Percentiles rank a stretch among this genome's conserved stretches.
phyloP scores from a whole-genome alignment of 2,329 filamentous ascomycete genomes.

The Trichoderma koningii region DNA sequence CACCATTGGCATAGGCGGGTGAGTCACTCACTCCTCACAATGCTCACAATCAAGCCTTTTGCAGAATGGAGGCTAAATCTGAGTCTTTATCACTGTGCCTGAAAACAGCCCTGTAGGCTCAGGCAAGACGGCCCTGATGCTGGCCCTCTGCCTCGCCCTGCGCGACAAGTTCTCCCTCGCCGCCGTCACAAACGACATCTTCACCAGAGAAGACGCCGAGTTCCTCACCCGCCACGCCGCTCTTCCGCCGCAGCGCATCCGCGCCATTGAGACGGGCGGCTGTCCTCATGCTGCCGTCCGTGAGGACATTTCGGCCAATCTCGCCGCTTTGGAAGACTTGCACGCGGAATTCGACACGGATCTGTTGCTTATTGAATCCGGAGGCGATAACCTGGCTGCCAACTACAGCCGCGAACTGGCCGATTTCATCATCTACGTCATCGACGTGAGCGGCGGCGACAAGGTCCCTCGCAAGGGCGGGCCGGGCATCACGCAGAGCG shows the following conservation, averaged over 20 bases:
- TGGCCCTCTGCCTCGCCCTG: constrained; percentile 83
- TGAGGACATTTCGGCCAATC: constrained; percentile 93
- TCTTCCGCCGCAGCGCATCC: constrained; percentile 79
- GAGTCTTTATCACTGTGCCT: neutral
- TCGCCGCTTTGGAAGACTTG: constrained; percentile 86
- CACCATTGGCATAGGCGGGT: constrained; percentile 98
- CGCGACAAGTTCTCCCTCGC: constrained; percentile 82
- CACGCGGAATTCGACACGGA: constrained; percentile 79
- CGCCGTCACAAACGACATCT: constrained; percentile 98
- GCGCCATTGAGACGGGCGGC: constrained; percentile 95
- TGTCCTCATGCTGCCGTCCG: constrained; percentile 96
- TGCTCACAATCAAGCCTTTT: neutral
- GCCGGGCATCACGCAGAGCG: constrained; percentile 94
- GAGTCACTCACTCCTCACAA: constrained; percentile 37
- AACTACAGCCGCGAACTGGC: constrained; percentile 96
- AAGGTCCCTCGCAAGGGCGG: constrained; percentile 96
- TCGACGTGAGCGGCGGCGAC: constrained; percentile 93
- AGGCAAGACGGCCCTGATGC: constrained; percentile 96
- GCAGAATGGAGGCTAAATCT: neutral
- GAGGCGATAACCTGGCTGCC: constrained; percentile 93
- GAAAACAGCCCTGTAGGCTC: constrained; percentile 80
- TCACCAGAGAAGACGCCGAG: constrained; percentile 96
- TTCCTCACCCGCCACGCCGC: constrained; percentile 88
- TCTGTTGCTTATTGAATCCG: constrained; percentile 89
- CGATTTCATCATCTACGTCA: constrained; percentile 98